A percentile compares a stretch with the other conserved stretches of the same genome.
These are phyloP conservation scores for Tricholoma sp. DNA, from an alignment of 768 basidiomycete genomes.

Conservation along the genomic window DNA sequence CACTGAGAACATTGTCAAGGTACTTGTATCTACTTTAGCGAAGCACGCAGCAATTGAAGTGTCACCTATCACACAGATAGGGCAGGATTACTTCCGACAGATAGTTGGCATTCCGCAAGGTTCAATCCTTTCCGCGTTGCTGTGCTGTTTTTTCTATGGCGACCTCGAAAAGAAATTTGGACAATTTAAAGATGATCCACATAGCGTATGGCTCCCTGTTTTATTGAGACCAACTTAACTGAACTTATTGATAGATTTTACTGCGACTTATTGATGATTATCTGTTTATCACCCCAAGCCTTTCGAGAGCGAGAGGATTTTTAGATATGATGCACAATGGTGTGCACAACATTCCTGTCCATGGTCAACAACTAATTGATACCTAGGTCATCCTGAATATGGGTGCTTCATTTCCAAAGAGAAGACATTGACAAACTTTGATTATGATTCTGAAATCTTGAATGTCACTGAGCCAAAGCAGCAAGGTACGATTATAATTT, in stretches of 20 bases:
- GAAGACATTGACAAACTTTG: conserved; percentile 89
- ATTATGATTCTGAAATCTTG: conserved; percentile 46
- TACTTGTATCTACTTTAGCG: conserved; percentile 16
- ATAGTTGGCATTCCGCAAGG: conserved; percentile 96
- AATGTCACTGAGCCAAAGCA: conserved; percentile 48
- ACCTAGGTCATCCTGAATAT: conserved; percentile 83
- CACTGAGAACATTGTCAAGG: conserved; percentile 89
- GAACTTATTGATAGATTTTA: conserved; percentile 46
- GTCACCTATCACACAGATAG: conserved; percentile 54
- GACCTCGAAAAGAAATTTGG: conserved; percentile 68
- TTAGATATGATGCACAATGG: conserved; percentile 73
- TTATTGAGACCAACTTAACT: not conserved
- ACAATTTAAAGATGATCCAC: conserved; percentile 47
- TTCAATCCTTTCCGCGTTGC: conserved; percentile 87
- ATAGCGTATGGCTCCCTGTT: conserved; percentile 48
- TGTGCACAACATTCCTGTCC: conserved; percentile 14
- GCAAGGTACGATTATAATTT: conserved; percentile 24
- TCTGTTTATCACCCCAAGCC: conserved; percentile 73
- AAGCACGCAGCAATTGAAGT: not conserved
- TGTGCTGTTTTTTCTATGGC: conserved; percentile 94
- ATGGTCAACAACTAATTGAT: not conserved
- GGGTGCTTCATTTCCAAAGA: conserved; percentile 87
- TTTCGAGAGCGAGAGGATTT: conserved; percentile 57
- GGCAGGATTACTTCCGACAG: conserved; percentile 76
- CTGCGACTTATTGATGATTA: conserved; percentile 95